These are phyloP conservation scores for Neofusicoccum laricinum DNA, from an alignment of 2,329 filamentous ascomycete species.

Conservation along the genomic window DNA sequence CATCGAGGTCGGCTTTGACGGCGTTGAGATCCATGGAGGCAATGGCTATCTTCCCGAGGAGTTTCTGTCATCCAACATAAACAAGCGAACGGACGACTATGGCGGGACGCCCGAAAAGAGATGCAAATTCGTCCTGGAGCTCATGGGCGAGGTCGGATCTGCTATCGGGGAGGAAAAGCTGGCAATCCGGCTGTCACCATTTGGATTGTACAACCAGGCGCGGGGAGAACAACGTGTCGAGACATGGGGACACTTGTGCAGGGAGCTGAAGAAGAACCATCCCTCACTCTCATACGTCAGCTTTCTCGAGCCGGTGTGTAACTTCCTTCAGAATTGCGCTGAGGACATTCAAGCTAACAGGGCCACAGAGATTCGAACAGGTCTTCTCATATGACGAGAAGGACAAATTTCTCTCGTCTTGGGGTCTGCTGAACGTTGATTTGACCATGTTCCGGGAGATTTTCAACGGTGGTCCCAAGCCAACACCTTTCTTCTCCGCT, in stretches of 20 bases:
- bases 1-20: conserved; percentile 55
- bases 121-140: conserved; percentile 56
- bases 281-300: conserved; percentile 53
- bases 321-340: neutral
- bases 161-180: conserved; percentile 33
- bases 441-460: conserved; percentile 51
- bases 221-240: conserved; percentile 51
- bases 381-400: conserved; percentile 50
- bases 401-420: conserved; percentile 47
- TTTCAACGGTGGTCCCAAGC: conserved; percentile 35
- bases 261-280: conserved; percentile 44
- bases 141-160: conserved; percentile 39
- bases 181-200: conserved; percentile 32
- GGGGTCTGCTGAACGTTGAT: conserved; percentile 46
- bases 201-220: conserved; percentile 53
- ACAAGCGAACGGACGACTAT: conserved; percentile 50
- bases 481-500: conserved; percentile 54
- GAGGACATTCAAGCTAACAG: neutral
- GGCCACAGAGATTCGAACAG: conserved; percentile 47
- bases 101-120: conserved; percentile 52
- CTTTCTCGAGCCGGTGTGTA: conserved; percentile 50
- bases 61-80: conserved; percentile 50
- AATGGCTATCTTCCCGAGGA: conserved; percentile 55
- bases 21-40: conserved; percentile 49
- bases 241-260: conserved; percentile 52